These are phyloP conservation scores for Coemansia sp. DNA, from an alignment of 192 early-diverging fungal species.

Conservation along the genomic window DNA sequence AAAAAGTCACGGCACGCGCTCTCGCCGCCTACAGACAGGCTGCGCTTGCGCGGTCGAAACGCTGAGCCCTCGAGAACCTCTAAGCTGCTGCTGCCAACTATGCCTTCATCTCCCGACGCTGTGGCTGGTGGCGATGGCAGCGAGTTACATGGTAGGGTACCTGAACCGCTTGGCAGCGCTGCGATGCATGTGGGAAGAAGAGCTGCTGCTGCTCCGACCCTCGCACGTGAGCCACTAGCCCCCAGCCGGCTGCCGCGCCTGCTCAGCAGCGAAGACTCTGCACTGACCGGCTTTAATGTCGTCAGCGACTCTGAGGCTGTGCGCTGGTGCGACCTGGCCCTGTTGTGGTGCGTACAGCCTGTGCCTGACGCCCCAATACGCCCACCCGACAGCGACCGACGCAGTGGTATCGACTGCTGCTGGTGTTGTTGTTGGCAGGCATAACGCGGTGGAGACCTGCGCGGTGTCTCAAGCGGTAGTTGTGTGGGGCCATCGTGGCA, in stretches of 20 bases:
- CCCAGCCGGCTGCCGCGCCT: slow-evolving; percentile 7
- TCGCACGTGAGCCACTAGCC: not conserved
- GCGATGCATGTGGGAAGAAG: not conserved
- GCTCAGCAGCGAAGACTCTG: slow-evolving; percentile 3
- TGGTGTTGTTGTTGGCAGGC: not conserved
- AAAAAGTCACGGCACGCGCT: slow-evolving; percentile 41
- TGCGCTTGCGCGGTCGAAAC: slow-evolving; percentile 53
- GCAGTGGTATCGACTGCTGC: slow-evolving; percentile 10
- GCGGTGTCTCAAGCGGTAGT: not conserved
- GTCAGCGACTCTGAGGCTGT: slow-evolving; percentile 32
- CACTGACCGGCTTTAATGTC: not conserved
- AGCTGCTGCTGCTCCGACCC: not conserved
- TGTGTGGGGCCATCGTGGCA: slow-evolving; percentile 6
- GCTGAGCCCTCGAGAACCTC: not conserved
- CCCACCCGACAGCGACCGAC: slow-evolving; percentile 41
- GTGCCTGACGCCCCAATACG: slow-evolving; percentile 3
- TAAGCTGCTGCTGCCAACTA: not conserved
- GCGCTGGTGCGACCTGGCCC: slow-evolving; percentile 31
- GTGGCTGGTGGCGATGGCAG: slow-evolving; percentile 22
- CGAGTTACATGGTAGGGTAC: not conserved
- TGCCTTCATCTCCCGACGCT: slow-evolving; percentile 2
- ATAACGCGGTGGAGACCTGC: not conserved
- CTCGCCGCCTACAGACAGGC: slow-evolving; percentile 55
- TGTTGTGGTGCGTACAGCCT: not conserved
- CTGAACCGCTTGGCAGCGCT: not conserved